These are phyloP conservation scores for Glonium stellatum DNA, from an alignment of 495 filamentous ascomycete genomes.

Conservation along the genomic window DNA sequence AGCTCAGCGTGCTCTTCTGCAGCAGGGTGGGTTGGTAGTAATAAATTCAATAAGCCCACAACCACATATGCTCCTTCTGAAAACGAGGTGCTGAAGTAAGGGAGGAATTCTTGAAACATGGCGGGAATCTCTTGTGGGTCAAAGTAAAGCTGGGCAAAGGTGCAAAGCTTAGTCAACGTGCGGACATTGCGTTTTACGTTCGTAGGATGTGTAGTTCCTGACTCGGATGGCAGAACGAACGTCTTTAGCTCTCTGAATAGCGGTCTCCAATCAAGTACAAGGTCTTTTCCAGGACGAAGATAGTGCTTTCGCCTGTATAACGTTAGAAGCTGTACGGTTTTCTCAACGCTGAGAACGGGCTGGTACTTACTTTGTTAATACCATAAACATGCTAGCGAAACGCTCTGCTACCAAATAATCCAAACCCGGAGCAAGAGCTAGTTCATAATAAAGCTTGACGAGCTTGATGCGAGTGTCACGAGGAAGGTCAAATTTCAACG, in stretches of 20 bases:
- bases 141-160: slow-evolving; percentile 86
- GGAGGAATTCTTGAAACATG: slow-evolving; percentile 90
- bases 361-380: slow-evolving; percentile 70
- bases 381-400: slow-evolving; percentile 94
- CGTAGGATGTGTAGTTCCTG: slow-evolving; percentile 51
- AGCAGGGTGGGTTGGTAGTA: slow-evolving; percentile 80
- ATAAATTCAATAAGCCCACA: slow-evolving; percentile 70
- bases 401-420: slow-evolving; percentile 75
- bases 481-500: slow-evolving; percentile 92
- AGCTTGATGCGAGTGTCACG: slow-evolving; percentile 73
- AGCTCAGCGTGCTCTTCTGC: slow-evolving; percentile 57
- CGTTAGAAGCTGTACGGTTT: slow-evolving; percentile 27
- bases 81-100: slow-evolving; percentile 92
- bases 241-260: slow-evolving; percentile 86
- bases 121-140: slow-evolving; percentile 76
- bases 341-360: not conserved
- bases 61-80: slow-evolving; percentile 85
- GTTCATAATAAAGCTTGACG: slow-evolving; percentile 87
- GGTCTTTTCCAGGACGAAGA: slow-evolving; percentile 76
- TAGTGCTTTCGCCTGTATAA: slow-evolving; percentile 82
- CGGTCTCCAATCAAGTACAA: slow-evolving; percentile 86
- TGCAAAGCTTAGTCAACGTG: slow-evolving; percentile 77
- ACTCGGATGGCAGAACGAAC: slow-evolving; percentile 78
- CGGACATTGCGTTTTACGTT: slow-evolving; percentile 61
- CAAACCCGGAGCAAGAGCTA: slow-evolving; percentile 82